phyloP scores from a whole-genome alignment of 2,329 filamentous ascomycete genomes.

The Leptoxyphium fumago region DNA sequence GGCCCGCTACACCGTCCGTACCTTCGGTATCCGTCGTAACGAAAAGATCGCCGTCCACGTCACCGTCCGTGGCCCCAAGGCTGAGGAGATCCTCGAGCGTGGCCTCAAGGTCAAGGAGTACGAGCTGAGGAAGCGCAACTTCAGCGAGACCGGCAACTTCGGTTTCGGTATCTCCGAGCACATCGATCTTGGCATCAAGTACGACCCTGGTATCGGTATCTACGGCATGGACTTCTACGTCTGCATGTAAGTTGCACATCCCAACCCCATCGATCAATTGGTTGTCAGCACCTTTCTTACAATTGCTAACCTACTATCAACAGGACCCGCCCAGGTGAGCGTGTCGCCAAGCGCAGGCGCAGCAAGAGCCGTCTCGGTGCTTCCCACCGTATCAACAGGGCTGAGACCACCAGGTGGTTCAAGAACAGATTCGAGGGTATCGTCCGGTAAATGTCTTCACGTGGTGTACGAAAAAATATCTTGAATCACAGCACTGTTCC shows the following conservation, averaged over 20 bases:
- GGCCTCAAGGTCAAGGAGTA: conserved; percentile 99
- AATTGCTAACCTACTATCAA: conserved; percentile 1
- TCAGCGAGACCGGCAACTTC: conserved; percentile 99
- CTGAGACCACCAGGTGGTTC: conserved; percentile 97
- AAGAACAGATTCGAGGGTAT: conserved; percentile 95
- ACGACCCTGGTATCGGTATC: conserved; percentile 95
- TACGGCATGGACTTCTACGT: conserved; percentile 99
- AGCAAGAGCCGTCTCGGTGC: conserved; percentile 74
- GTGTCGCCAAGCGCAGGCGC: conserved; percentile 88
- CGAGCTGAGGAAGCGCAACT: conserved; percentile 98
- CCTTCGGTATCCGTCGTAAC: conserved; percentile 99
- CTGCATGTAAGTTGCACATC: conserved; percentile 63
- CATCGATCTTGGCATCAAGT: conserved; percentile 99
- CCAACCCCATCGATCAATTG: background rate
- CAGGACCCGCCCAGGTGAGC: conserved; percentile 91
- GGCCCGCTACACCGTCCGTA: conserved; percentile 99
- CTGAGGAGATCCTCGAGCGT: conserved; percentile 99
- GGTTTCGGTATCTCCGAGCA: conserved; percentile 99
- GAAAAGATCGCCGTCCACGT: conserved; percentile 99
- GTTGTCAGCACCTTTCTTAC: no score
- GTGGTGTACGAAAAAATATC: no score
- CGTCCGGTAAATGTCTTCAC: conserved; percentile 61
- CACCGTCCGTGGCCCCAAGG: conserved; percentile 97
- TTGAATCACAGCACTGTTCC: conserved; percentile 2
- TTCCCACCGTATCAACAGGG: conserved; percentile 82